A percentile compares a stretch with the other conserved stretches of the same genome.
These are phyloP conservation scores for Pseudozyma pruni DNA, from an alignment of 1,284 basidiomycete species.

Conservation along the genomic window DNA sequence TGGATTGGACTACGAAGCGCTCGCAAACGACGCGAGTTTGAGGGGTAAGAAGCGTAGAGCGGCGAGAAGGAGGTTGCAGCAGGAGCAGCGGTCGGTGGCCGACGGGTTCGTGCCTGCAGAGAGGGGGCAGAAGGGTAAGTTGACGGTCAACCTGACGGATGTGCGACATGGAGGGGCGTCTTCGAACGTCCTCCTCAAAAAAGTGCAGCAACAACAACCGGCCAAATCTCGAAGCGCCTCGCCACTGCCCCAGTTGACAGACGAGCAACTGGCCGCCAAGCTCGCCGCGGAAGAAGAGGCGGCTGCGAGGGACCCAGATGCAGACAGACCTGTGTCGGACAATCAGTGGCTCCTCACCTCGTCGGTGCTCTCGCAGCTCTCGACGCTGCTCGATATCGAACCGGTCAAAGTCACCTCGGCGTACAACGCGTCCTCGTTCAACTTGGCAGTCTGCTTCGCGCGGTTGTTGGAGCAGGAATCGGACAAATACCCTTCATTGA, in stretches of 20 bases:
- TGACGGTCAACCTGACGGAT: conserved; percentile 58
- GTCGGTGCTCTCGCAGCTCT: conserved; percentile 61
- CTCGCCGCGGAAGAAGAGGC: conserved; percentile 55
- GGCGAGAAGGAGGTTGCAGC: conserved; percentile 31
- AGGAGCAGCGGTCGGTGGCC: conserved; percentile 22
- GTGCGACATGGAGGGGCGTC: conserved; percentile 45
- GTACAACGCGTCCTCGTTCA: conserved; percentile 57
- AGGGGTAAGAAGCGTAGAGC: conserved; percentile 49
- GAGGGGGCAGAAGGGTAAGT: conserved; percentile 6
- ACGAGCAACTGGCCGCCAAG: conserved; percentile 54
- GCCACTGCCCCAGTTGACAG: conserved; percentile 27
- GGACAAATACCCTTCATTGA: conserved; percentile 33
- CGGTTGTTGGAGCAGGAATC: conserved; percentile 47
- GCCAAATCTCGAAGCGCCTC: conserved; percentile 8
- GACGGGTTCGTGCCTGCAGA: conserved; percentile 1
- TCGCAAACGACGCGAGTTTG: conserved; percentile 23
- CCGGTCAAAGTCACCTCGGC: conserved; percentile 38
- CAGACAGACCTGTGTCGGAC: conserved; percentile 46
- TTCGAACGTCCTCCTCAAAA: conserved; percentile 17
- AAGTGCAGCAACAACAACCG: conserved; percentile 7
- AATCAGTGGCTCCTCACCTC: conserved; percentile 65
- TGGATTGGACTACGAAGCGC: conserved; percentile 52
- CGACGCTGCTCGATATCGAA: conserved; percentile 53
- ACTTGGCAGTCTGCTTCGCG: conserved; percentile 50
- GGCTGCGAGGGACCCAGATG: conserved; percentile 31